Evolutionary conservation across 192 early-diverging fungal species (phyloP), one percentile per base, ranked within the genome.

Genomic region (Coemansia sp.): DNA sequence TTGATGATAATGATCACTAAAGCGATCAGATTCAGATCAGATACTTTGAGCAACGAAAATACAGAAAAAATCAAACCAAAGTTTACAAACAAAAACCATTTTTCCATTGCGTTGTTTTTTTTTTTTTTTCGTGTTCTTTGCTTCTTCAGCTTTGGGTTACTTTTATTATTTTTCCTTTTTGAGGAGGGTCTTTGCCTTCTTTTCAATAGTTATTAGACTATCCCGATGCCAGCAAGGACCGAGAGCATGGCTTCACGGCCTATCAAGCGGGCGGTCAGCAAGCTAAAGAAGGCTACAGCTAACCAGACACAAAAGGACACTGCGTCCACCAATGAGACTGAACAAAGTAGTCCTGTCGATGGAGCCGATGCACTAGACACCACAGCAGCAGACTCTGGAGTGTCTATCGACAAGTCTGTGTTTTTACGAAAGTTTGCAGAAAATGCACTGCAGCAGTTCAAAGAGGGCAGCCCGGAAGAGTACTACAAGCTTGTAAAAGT

Each of bases 401-500:
- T 59, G 16, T 8, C 57, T 16, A 76, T 78, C 9, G 64, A 80
- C 70, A 80, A 76, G 61, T 59, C 73, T 0, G 62, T 72, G n/a
- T 80, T 80, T 60, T 41, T 75, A 58, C 68, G 67, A 36, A 75
- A 71, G 54, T 80, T 72, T 41, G 67, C 65, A 11, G 72, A 74
- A 45, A 80, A 66, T 56, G 78, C 78, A 15, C 73, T 80, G 16
- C 73, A 65, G 16, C 78, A 76, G 54, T 69, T 69, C 22, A 72
- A 72, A 57, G 64, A 76, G 67, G 78, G 74, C 21, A 67, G 61
- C 13, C 52, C 43, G 8, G 71, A 70, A 3, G 77, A 79, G 26
- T 79, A 79, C 52, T 49, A 70, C 55, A 71, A 74, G 52, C 65
- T 79, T 55, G 64, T 79, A 41, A 73, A 74, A 41, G 61, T 79